Conservation (phyloP, 495 filamentous ascomycete genomes). For the Hyaloscypha bicolor region DNA sequence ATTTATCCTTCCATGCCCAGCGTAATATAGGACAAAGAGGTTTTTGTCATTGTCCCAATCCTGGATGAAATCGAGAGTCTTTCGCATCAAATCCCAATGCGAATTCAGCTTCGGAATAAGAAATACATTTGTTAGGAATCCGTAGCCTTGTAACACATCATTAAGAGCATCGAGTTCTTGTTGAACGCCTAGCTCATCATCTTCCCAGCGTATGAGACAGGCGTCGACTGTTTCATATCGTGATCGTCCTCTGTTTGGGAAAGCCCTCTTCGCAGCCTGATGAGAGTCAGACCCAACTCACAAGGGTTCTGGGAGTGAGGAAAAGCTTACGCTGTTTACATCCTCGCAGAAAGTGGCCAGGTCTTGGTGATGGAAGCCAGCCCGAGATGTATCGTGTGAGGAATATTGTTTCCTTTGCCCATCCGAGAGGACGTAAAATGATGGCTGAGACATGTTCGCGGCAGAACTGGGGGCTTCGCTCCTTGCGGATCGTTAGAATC, state of each 20-base stretch:
- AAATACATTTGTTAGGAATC: constrained; percentile 51
- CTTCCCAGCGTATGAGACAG: constrained; percentile 19
- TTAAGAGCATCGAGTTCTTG: constrained; percentile 12
- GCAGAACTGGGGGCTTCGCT: too few relatives aligned
- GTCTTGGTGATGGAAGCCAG: too few relatives aligned
- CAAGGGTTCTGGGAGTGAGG: too few relatives aligned
- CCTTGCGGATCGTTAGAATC: too few relatives aligned
- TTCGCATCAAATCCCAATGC: constrained; percentile 51
- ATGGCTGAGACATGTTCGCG: too few relatives aligned
- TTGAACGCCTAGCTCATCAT: constrained; percentile 12
- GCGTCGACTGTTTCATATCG: constrained; percentile 20
- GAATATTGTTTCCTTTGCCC: too few relatives aligned
- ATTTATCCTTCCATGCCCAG: constrained; percentile 55
- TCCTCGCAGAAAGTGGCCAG: too few relatives aligned
- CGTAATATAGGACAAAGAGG: constrained; percentile 56
- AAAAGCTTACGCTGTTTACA: too few relatives aligned
- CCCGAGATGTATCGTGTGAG: too few relatives aligned
- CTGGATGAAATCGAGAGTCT: constrained; percentile 50
- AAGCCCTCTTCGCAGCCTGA: constrained; percentile 15
- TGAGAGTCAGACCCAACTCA: too few relatives aligned
- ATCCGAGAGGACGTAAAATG: too few relatives aligned
- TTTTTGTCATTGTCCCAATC: constrained; percentile 51
- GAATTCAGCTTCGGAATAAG: constrained; percentile 53
- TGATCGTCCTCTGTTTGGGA: constrained; percentile 20
- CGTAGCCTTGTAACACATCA: constrained; percentile 37